Evolutionary conservation across 2,329 filamentous ascomycete genomes (phyloP), one percentile per base, ranked within the genome.

Genomic region (Ophiostoma pallidulum): DNA sequence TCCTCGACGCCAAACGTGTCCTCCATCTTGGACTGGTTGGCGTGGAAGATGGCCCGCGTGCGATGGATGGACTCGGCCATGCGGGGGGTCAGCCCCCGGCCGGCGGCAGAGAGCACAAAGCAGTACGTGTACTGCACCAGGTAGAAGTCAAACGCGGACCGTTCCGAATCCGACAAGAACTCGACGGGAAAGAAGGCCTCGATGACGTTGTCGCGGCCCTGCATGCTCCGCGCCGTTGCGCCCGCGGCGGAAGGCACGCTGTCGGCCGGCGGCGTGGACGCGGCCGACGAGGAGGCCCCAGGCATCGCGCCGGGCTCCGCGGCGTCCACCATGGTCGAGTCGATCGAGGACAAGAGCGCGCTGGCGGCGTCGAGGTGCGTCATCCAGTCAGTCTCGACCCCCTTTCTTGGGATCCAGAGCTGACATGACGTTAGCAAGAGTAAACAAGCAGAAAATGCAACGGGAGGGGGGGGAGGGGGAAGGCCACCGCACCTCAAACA

Each of bases 401-500:
- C 29, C 18, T 46, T 45, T n/a, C 48, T 38, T 2, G 48, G 48
- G 4, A 50, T 46, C 48, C 48, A 50, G 37, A 47, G 45, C 45
- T 47, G 14, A 7, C 4, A 13, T 3, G 28, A 14, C 4, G 32
- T 44, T 6, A 35, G 41, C 10, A 6, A 28, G 24, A 28, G 24
- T 28, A 5, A 28, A 28, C 5, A 10, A 5, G 24, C 5, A 10
- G 24, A 28, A 28, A 5, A 28, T 28, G 24, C 24, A 28, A 28
- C n/a, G n/a, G n/a, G n/a, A n/a, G n/a, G n/a, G n/a, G n/a, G n/a
- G n/a, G n/a, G n/a, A n/a, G n/a, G n/a, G n/a, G n/a, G n/a, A n/a
- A n/a, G n/a, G n/a, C n/a, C n/a, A n/a, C n/a, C n/a, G n/a, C n/a
- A 50, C 43, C 42, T 50, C 48, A 29, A 50, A 50, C 3, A 38